Conservation (phyloP, 164 flowering plant species). For the Sedum album region DNA sequence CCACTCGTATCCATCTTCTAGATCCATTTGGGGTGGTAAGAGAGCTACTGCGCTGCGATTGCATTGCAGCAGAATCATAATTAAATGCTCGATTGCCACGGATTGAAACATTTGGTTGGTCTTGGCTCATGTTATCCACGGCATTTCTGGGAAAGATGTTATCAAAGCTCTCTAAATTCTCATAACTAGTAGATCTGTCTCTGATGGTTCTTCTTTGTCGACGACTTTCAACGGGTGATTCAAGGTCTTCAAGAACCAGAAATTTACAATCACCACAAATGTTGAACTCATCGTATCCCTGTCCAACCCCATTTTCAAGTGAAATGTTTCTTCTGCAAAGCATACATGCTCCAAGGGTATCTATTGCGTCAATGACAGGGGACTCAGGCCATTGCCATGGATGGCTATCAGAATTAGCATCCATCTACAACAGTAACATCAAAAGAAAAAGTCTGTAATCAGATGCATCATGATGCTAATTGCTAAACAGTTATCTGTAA, state of each 20-base stretch:
- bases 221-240: constrained; percentile 22
- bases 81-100: constrained; percentile 30
- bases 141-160: constrained; percentile 56
- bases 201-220: constrained; percentile 27
- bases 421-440: neutral
- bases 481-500: neutral
- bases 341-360: constrained; percentile 31
- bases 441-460: neutral
- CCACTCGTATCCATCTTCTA: constrained; percentile 51
- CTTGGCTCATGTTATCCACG: constrained; percentile 45
- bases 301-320: constrained; percentile 28
- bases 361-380: neutral
- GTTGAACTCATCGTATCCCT: constrained; percentile 26
- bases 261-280: constrained; percentile 70
- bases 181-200: constrained; percentile 39
- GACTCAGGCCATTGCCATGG: neutral
- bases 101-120: constrained; percentile 23
- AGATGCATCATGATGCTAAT: neutral
- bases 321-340: constrained; percentile 41
- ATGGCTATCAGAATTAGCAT: neutral
- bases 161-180: constrained; percentile 61
- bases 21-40: constrained; percentile 64
- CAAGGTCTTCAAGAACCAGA: constrained; percentile 49
- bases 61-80: constrained; percentile 23
- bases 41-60: constrained; percentile 32